A percentile compares a stretch with the other conserved stretches of the same genome.
Evolutionary conservation across 192 early-diverging fungal genomes (phyloP).

Genomic region (Lunasporangiospora selenospora): DNA sequence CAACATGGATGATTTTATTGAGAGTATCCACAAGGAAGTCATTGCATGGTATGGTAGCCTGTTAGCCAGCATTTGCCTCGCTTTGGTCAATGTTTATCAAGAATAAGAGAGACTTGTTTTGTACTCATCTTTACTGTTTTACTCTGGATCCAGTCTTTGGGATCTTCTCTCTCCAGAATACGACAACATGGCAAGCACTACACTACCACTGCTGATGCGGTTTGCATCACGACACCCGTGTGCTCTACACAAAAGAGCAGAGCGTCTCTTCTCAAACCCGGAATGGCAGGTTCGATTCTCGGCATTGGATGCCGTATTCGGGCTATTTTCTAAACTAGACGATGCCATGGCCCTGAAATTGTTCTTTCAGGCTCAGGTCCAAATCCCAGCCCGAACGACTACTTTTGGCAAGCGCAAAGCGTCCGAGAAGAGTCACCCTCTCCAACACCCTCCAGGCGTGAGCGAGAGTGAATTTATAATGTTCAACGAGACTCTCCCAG

Average conservation of each 20-base stretch:
- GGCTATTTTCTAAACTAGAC: conserved; percentile 65
- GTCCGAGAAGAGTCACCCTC: conserved; percentile 8
- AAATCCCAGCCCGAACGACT: neutral
- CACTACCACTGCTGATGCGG: conserved; percentile 53
- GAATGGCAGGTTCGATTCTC: conserved; percentile 62
- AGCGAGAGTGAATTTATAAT: too few relatives aligned
- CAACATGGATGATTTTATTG: conserved; percentile 55
- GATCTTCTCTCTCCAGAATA: conserved; percentile 52
- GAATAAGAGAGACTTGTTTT: neutral
- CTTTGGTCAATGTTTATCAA: conserved; percentile 1
- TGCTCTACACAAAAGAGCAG: conserved; percentile 53
- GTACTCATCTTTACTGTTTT: neutral
- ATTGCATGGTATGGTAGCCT: conserved; percentile 61
- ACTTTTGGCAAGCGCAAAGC: conserved; percentile 20
- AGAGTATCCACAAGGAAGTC: conserved; percentile 52
- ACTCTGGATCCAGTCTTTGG: conserved; percentile 51
- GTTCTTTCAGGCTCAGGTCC: conserved; percentile 18
- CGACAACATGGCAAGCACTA: conserved; percentile 51
- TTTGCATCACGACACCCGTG: conserved; percentile 42
- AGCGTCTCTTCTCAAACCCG: conserved; percentile 49
- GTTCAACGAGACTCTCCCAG: too few relatives aligned
- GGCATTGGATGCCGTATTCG: conserved; percentile 60
- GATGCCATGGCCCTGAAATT: conserved; percentile 42
- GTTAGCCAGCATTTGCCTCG: conserved; percentile 4
- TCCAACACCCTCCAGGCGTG: neutral